These are phyloP conservation scores for Moesziomyces sp. DNA, from an alignment of 1,284 basidiomycete species.

Conservation along the genomic window DNA sequence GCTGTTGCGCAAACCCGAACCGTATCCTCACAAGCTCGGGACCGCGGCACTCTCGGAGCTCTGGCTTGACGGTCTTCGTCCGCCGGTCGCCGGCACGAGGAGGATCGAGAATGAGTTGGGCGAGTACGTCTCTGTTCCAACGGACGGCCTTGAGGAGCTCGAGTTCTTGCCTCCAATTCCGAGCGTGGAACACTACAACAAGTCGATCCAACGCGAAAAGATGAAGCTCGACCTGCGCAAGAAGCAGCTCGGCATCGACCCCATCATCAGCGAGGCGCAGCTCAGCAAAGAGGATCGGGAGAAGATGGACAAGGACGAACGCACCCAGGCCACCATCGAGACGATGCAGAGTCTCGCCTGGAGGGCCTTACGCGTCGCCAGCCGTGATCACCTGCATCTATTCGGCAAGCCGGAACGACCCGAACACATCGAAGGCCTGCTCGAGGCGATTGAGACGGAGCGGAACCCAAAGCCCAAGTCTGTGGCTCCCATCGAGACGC, in stretches of 20 bases:
- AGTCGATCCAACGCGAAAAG: conserved; percentile 50
- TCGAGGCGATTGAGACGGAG: conserved; percentile 48
- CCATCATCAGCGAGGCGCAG: conserved; percentile 6
- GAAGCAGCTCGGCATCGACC: conserved; percentile 49
- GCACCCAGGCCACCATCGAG: conserved; percentile 27
- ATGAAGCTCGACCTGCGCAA: conserved; percentile 50
- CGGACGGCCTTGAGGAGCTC: conserved; percentile 63
- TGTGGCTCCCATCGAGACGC: not conserved
- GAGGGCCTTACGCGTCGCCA: conserved; percentile 55
- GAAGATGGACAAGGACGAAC: conserved; percentile 37
- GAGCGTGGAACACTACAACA: conserved; percentile 49
- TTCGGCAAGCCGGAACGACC: conserved; percentile 42
- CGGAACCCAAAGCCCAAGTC: conserved; percentile 36
- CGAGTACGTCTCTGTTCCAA: conserved; percentile 44
- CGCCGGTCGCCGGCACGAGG: conserved; percentile 36
- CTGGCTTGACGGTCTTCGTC: conserved; percentile 62
- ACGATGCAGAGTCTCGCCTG: conserved; percentile 57
- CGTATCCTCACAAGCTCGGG: conserved; percentile 54
- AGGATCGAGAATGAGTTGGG: conserved; percentile 54
- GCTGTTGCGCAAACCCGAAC: conserved; percentile 27
- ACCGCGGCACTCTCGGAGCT: conserved; percentile 62
- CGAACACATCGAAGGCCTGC: conserved; percentile 46
- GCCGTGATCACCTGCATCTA: conserved; percentile 44
- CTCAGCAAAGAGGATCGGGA: conserved; percentile 35
- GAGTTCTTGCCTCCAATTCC: conserved; percentile 54